Evolutionary conservation across 179 eudicot genomes (phyloP), one percentile per base, ranked within the genome.

Genomic region (Sideroxylon spinosum): DNA sequence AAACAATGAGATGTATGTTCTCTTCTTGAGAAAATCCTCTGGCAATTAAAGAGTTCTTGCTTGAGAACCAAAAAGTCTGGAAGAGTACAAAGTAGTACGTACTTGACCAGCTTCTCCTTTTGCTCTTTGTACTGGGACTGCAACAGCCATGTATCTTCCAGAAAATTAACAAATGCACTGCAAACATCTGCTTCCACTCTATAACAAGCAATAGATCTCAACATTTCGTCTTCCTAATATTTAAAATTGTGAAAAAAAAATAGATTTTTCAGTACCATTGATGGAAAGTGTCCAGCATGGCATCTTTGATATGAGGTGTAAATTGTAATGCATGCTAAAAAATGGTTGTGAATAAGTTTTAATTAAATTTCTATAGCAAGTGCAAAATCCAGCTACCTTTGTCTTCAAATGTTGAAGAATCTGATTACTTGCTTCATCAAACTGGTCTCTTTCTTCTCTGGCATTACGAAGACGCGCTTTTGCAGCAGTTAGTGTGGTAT

Each of bases 381-480:
- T 29, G 72, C 26, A 20, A 64, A 49, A 14, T 48, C 19, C 1
- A 32, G 28, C 52, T 81, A 95, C 99, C 98, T 91, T 95, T 66
- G 80, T 71, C 80, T 86, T 87, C 71, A 94, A 84, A 81, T 91
- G 98, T 65, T 81, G 86, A 32, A 96, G 76, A 86, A 96, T 90
- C 82, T 96, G 87, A 81, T 84, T 85, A 80, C 89, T 94, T 82
- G 96, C 99, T 82, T 90, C 95, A 74, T 94, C 91, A 87, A 96
- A 96, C 81, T 96, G 98, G 74, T 89, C 92, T 76, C 90, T 86
- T 81, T 96, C 98, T 86, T 96, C 99, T 83, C 81, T 89, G 23
- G 95, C 90, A 86, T 91, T 90, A 49, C 81, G 91, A 82, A 96
- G 92, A 72, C 98, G 98, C 76, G 86, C 90, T 68, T 72, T 81